Evolutionary conservation across 148 eudicot species (phyloP), one percentile per base, ranked within the genome.

Genomic region (Chenopodium quinoa): DNA sequence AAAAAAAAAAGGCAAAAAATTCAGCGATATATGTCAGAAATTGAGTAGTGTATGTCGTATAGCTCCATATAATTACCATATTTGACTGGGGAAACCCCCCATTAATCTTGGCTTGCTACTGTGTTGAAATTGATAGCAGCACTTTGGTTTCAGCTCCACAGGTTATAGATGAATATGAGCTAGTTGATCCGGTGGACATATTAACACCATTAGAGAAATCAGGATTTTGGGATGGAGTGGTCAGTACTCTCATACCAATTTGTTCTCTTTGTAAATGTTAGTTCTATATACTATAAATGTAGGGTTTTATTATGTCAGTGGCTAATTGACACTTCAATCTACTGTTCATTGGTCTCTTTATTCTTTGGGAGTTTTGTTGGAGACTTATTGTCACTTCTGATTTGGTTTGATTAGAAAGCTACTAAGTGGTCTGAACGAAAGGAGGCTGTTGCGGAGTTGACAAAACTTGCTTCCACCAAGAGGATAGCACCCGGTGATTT

Each of bases 141-240:
- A 68, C 71, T 31, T 83, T 23, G 79, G 68, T 86, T 86, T 82
- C 92, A 97, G 99, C 86, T 88, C 97, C 97, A 40, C 93, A 87
- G 85, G 98, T 92, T 80, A 87, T 97, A 83, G 99, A 97, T 83
- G 99, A 97, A 80, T 97, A 97, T 76, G 99, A 97, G 75, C 92
- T 97, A 66, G 96, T 94, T 56, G 99, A 97, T 89, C 99, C 99
- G 58, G 99, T 97, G 84, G 99, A 97, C 81, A 97, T 97, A 84
- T 85, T 97, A 84, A 89, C 96, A 48, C 99, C 98, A 71, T 84
- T 97, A 86, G 99, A 97, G 85, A 97, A 97, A 89, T 89, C 97
- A 67, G 96, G 97, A 72, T 97, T 97, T 87, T 94, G 99, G 99
- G 91, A 87, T 77, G 98, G 99, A 85, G 99, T 97, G 93, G 99